These are phyloP conservation scores for Paramecium pentaurelia DNA, from an alignment of 73 alveolate species.

Conservation along the genomic window DNA sequence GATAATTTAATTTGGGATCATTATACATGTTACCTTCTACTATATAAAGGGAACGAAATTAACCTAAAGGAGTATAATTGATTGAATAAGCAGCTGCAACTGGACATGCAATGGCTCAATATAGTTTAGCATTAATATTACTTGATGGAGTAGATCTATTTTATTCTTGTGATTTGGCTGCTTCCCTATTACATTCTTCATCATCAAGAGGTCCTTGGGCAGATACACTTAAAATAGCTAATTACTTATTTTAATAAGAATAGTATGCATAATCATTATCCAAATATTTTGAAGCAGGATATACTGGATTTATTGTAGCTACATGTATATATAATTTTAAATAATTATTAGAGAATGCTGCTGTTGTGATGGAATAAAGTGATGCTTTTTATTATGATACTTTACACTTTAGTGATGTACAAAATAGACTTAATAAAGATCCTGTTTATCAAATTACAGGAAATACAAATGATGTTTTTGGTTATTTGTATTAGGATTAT, in stretches of 20 bases:
- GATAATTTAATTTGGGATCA: neutral
- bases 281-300: neutral
- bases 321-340: neutral
- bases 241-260: neutral
- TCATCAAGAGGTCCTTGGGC: conserved; percentile 36
- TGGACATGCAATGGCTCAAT: neutral
- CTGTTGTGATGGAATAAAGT: neutral
- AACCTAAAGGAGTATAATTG: neutral
- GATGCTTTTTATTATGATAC: neutral
- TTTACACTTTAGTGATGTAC: neutral
- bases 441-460: neutral
- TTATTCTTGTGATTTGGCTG: conserved; percentile 28
- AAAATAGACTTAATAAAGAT: neutral
- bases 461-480: neutral
- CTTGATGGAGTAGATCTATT: conserved; percentile 30
- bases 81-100: neutral
- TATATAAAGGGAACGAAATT: neutral
- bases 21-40: conserved; percentile 1
- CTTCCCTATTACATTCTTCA: neutral
- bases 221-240: neutral
- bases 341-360: neutral
- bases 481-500: neutral
- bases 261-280: neutral
- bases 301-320: neutral
- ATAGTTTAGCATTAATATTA: neutral